Evolutionary conservation across 2,329 filamentous ascomycete genomes (phyloP).

Genomic region (Didymella glomerata): DNA sequence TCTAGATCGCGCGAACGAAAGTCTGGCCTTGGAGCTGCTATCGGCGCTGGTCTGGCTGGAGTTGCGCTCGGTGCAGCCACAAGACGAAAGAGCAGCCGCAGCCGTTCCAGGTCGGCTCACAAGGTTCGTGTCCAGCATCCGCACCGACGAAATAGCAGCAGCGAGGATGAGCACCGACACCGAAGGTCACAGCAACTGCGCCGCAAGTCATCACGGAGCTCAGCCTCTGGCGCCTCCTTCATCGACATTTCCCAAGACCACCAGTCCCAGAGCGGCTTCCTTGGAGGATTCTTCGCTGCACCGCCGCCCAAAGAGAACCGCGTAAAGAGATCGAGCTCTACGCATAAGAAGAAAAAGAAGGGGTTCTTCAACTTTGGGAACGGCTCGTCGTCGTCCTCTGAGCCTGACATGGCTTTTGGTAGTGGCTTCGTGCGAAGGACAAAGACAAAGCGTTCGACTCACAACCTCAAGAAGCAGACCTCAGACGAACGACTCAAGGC

Average conservation of each 20-base stretch:
- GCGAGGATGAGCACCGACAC: slow-evolving; percentile 40
- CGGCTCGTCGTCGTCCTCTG: slow-evolving; percentile 56
- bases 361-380: slow-evolving; percentile 61
- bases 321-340: slow-evolving; percentile 30
- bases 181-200: slow-evolving; percentile 38
- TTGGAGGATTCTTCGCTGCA: slow-evolving; percentile 69
- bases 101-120: slow-evolving; percentile 49
- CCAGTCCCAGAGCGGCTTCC: slow-evolving; percentile 54
- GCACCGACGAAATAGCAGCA: slow-evolving; percentile 43
- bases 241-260: slow-evolving; percentile 71
- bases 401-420: slow-evolving; percentile 59
- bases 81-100: slow-evolving; percentile 43
- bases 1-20: slow-evolving; percentile 47
- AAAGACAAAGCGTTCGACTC: slow-evolving; percentile 34
- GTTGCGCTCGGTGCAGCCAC: slow-evolving; percentile 49
- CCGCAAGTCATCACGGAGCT: slow-evolving; percentile 48
- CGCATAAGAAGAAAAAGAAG: slow-evolving; percentile 52
- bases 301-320: slow-evolving; percentile 45
- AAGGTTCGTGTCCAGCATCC: slow-evolving; percentile 40
- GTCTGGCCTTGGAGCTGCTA: slow-evolving; percentile 48
- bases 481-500: slow-evolving; percentile 58
- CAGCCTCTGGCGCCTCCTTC: slow-evolving; percentile 62
- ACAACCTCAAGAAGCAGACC: slow-evolving; percentile 43
- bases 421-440: slow-evolving; percentile 43
- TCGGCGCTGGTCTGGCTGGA: slow-evolving; percentile 51